phyloP scores from a whole-genome alignment of 345 rosid species.

The Lepidium didymum region DNA sequence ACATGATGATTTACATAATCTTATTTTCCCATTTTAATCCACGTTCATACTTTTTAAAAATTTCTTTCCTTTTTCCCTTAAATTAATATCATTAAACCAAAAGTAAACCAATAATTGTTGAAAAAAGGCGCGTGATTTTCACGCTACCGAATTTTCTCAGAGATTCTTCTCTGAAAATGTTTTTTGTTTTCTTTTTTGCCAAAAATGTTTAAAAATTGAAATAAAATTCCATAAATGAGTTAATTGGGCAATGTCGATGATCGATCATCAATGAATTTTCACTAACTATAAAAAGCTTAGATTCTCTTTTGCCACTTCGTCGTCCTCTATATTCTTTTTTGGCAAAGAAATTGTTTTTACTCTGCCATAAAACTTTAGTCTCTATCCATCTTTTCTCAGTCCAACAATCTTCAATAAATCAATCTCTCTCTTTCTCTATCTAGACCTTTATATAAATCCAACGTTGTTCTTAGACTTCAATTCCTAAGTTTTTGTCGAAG shows the following conservation, averaged over 20 bases:
- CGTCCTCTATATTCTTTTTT: not conserved
- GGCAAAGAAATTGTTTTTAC: not conserved
- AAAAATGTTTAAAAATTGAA: not conserved
- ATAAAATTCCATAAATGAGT: constrained; percentile 10
- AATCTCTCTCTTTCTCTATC: not conserved
- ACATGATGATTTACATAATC: not conserved
- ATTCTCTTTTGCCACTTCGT: constrained; percentile 28
- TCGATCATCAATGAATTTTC: not conserved
- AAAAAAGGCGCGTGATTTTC: constrained; percentile 4
- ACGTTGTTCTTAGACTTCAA: not conserved
- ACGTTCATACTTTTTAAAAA: not conserved
- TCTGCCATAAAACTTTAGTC: not conserved
- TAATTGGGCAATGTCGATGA: constrained; percentile 5
- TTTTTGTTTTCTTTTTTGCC: not conserved
- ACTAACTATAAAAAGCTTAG: constrained; percentile 22
- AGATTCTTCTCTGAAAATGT: constrained; percentile 10
- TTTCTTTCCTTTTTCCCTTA: not conserved
- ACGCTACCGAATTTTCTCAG: constrained; percentile 1
- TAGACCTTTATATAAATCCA: not conserved
- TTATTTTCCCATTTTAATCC: not conserved
- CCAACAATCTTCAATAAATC: not conserved
- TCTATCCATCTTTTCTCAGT: constrained; percentile 4
- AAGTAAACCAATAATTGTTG: not conserved
- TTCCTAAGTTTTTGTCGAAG: not conserved
- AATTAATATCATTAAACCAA: not conserved